A percentile compares a stretch with the other conserved stretches of the same genome.
Evolutionary conservation across 2,329 filamentous ascomycete species (phyloP).

Genomic region (Penicillium sp.): DNA sequence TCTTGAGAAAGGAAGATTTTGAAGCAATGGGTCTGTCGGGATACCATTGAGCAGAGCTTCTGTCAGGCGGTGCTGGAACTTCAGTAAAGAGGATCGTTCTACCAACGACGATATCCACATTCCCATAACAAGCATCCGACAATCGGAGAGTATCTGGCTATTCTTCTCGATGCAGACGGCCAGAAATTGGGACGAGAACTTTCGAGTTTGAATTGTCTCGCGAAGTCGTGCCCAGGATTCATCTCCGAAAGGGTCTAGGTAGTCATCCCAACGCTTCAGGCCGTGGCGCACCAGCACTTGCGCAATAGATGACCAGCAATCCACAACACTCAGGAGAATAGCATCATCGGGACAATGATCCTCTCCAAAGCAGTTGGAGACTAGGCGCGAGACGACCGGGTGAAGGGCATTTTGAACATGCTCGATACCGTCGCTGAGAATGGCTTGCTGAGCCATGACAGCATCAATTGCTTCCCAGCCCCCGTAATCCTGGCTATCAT

Average conservation of each 20-base stretch:
- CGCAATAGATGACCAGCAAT: constrained; percentile 60
- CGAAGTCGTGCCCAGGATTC: constrained; percentile 54
- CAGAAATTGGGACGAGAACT: constrained; percentile 52
- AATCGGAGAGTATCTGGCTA: constrained; percentile 45
- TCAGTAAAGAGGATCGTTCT: constrained; percentile 63
- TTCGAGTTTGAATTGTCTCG: constrained; percentile 52
- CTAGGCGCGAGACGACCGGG: constrained; percentile 55
- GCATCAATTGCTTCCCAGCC: constrained; percentile 61
- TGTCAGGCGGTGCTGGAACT: constrained; percentile 64
- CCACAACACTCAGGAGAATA: constrained; percentile 56
- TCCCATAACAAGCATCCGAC: constrained; percentile 54
- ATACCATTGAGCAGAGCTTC: constrained; percentile 57
- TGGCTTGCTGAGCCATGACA: constrained; percentile 36
- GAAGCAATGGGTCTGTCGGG: constrained; percentile 52
- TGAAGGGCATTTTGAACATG: constrained; percentile 51
- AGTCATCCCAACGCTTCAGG: constrained; percentile 59
- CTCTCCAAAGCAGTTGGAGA: constrained; percentile 66
- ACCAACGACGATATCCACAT: constrained; percentile 61
- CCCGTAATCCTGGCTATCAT: constrained; percentile 69
- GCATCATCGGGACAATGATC: constrained; percentile 59
- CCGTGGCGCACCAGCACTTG: constrained; percentile 51
- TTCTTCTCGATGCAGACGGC: constrained; percentile 51
- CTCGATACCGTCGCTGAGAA: constrained; percentile 30
- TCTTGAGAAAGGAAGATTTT: constrained; percentile 61
- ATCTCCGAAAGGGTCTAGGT: constrained; percentile 58